Evolutionary conservation across 2,329 filamentous ascomycete species (phyloP).

Genomic region (Hansfordia pulvinata): DNA sequence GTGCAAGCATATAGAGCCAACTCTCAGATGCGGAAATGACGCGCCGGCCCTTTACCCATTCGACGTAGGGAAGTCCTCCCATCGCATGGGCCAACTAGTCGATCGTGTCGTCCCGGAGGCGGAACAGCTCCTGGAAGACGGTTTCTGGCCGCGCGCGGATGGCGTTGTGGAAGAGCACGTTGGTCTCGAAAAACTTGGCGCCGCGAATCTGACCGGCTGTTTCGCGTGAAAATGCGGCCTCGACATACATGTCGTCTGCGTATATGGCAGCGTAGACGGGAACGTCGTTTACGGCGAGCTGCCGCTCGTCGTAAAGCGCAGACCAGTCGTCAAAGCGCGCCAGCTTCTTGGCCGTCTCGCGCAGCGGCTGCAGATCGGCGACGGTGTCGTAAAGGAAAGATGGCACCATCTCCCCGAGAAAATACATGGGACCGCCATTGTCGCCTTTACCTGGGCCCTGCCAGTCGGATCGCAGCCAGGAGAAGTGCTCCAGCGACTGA

Average conservation of each 20-base stretch:
- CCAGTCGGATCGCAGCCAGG: slow-evolving; percentile 33
- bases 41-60: too few relatives aligned
- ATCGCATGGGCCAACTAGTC: too few relatives aligned
- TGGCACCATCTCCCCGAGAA: slow-evolving; percentile 89
- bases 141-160: slow-evolving; percentile 61
- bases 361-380: slow-evolving; percentile 57
- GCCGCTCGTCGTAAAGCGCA: slow-evolving; percentile 59
- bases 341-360: slow-evolving; percentile 55
- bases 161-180: slow-evolving; percentile 77
- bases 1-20: too few relatives aligned
- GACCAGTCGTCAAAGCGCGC: slow-evolving; percentile 60
- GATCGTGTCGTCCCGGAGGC: slow-evolving; percentile 55
- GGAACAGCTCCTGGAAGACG: slow-evolving; percentile 63
- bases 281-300: slow-evolving; percentile 63
- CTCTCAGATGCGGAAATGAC: too few relatives aligned
- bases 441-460: slow-evolving; percentile 20
- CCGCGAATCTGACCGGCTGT: slow-evolving; percentile 64
- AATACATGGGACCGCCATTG: slow-evolving; percentile 46
- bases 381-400: slow-evolving; percentile 76
- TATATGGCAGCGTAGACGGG: slow-evolving; percentile 79
- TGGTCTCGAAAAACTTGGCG: slow-evolving; percentile 73
- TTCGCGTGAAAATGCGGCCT: slow-evolving; percentile 57
- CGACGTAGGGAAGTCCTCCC: too few relatives aligned
- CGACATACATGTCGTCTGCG: slow-evolving; percentile 92
- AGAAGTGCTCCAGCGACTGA: slow-evolving; percentile 27